These are phyloP conservation scores for Candida smagusa DNA, from an alignment of 1,139 yeast genomes.

Conservation along the genomic window DNA sequence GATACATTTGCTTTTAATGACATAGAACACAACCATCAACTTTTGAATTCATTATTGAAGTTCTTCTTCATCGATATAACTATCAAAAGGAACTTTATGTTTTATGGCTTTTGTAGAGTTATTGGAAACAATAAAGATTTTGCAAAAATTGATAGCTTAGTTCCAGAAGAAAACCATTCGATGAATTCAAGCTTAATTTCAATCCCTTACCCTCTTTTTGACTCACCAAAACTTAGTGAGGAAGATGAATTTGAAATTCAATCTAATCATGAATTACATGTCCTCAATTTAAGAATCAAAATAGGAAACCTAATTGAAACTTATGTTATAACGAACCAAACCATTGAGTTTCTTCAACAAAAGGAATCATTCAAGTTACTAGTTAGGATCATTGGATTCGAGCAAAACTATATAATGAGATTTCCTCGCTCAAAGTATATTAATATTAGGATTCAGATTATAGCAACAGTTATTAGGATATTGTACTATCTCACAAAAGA, in stretches of 20 bases:
- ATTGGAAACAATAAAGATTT: constrained; percentile 51
- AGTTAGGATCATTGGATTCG: constrained; percentile 46
- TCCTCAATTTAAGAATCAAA: constrained; percentile 34
- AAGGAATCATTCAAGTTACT: constrained; percentile 42
- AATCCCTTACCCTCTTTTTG: constrained; percentile 32
- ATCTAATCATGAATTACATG: constrained; percentile 43
- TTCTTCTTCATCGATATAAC: constrained; percentile 41
- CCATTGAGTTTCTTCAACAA: constrained; percentile 29
- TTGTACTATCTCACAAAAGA: constrained; percentile 34
- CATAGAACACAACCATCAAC: constrained; percentile 12
- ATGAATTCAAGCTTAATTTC: constrained; percentile 24
- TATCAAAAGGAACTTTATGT: constrained; percentile 36
- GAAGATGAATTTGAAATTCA: constrained; percentile 15
- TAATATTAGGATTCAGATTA: constrained; percentile 39
- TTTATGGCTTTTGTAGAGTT: constrained; percentile 52
- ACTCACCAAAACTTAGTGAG: constrained; percentile 7
- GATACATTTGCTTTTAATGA: constrained; percentile 24
- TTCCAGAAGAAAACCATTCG: constrained; percentile 26
- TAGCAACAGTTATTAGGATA: constrained; percentile 34
- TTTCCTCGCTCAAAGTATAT: constrained; percentile 47
- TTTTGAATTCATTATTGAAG: constrained; percentile 39
- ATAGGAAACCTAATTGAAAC: constrained; percentile 47
- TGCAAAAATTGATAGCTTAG: constrained; percentile 26
- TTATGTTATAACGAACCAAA: constrained; percentile 30
- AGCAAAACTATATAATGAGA: constrained; percentile 47